Percentiles rank a stretch among this genome's conserved stretches.
Conservation (phyloP, 148 eudicot genomes). For the Amaranthus cruentus region DNA sequence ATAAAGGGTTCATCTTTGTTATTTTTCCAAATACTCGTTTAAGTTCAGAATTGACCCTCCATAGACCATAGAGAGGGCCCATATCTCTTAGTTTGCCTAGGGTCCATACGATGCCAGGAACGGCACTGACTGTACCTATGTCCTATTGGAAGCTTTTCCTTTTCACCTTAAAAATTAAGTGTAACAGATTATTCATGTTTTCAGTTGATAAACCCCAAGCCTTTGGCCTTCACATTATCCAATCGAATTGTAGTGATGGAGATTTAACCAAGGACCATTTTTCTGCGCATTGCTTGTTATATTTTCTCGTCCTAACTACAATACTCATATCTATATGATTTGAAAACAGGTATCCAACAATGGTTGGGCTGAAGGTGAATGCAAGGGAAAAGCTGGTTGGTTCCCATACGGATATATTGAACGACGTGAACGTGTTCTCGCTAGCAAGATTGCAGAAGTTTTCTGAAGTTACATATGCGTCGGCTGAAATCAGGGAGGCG, state of each 20-base stretch:
- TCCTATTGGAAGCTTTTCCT: no score
- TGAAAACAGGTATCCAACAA: conserved; percentile 63
- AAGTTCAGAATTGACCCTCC: no score
- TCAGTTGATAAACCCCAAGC: background rate
- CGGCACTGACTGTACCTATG: no score
- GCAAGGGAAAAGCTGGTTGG: conserved; percentile 99
- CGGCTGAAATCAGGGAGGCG: background rate
- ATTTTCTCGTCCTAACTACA: no score
- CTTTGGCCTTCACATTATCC: background rate
- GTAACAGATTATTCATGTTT: background rate
- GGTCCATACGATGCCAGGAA: no score
- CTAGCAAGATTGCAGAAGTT: conserved; percentile 81
- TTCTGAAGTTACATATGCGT: conserved; percentile 31
- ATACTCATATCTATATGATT: background rate
- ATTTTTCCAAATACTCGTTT: no score
- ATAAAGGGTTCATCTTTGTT: no score
- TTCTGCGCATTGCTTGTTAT: background rate
- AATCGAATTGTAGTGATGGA: background rate
- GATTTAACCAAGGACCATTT: background rate
- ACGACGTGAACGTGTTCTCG: conserved; percentile 93
- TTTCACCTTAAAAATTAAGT: background rate
- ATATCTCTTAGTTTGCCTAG: no score
- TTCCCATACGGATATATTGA: conserved; percentile 82
- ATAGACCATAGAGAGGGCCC: no score
- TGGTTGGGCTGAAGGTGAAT: conserved; percentile 99